Evolutionary conservation across 2,329 filamentous ascomycete species (phyloP), one percentile per base, ranked within the genome.

Genomic region (Orbilia brochopaga): DNA sequence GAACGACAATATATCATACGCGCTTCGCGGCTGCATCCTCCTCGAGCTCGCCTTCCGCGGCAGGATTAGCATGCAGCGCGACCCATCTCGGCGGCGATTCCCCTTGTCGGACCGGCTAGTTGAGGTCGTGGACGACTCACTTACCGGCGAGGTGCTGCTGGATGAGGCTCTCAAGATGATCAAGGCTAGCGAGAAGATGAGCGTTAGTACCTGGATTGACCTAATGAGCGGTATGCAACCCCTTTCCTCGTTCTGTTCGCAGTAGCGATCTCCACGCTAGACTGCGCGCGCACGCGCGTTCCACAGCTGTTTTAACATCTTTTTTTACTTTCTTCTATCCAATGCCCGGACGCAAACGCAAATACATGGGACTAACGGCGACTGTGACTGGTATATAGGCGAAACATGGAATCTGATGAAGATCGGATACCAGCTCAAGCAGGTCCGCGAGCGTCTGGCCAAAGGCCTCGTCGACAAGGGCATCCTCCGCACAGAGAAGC

Each of bases 351-450:
- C 37, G 21, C 24, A 19, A n/a, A n/a, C n/a, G n/a, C n/a, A n/a
- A n/a, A n/a, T 37, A 27, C 21, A 19, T 21, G 40, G 50, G 15
- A 21, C 21, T 24, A 5, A 21, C 37, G 24, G 10, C 11, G 3
- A 44, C 40, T 58, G n/a, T n/a, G n/a, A n/a, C n/a, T n/a, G n/a
- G n/a, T n/a, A n/a, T n/a, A 69, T 78, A 97, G 93, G 94, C 79
- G 94, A 99, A 82, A 99, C 94, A 62, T 99, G 94, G 94, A 99
- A 99, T 80, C 83, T 99, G 75, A 97, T 99, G 94, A 99, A 99
- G 84, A 99, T 99, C 77, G 94, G 94, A 79, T 99, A 99, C 81
- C 94, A 99, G 83, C 86, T 99, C 77, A 99, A 99, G 83, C 94
- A 99, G 85, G 94, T 99, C 69, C 92, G 94, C 79, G 94, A 99